These are phyloP conservation scores for Pyrus pyrifolia DNA, from an alignment of 306 rosid genomes.

Conservation along the genomic window DNA sequence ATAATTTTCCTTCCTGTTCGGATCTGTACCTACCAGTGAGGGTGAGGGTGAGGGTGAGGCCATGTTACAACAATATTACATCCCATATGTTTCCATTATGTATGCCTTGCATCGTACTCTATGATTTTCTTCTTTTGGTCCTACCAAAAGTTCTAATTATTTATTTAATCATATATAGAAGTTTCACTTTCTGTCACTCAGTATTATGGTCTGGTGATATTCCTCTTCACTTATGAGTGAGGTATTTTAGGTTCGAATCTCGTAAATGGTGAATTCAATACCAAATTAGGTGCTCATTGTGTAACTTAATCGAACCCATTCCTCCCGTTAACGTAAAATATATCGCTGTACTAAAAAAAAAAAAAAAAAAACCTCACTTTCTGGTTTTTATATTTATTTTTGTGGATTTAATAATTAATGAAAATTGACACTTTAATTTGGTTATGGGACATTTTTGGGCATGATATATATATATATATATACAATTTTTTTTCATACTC, in stretches of 20 bases:
- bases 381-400: too few relatives aligned
- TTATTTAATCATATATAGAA: not conserved
- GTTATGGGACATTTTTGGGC: too few relatives aligned
- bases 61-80: not conserved
- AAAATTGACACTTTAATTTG: not conserved
- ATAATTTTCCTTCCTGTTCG: not conserved
- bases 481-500: too few relatives aligned
- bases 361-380: not conserved
- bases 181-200: too few relatives aligned
- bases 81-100: not conserved
- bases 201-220: rapidly evolving
- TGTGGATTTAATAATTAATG: not conserved
- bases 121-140: slow-evolving; percentile 12
- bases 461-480: too few relatives aligned
- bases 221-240: too few relatives aligned
- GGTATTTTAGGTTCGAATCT: too few relatives aligned
- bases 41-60: not conserved
- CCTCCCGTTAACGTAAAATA: too few relatives aligned
- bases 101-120: slow-evolving; percentile 17
- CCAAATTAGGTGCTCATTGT: too few relatives aligned
- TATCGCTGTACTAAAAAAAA: too few relatives aligned
- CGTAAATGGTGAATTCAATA: too few relatives aligned
- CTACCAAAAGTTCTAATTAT: slow-evolving; percentile 1
- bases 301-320: rapidly evolving
- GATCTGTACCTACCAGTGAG: slow-evolving; percentile 5